Base-by-base conservation (phyloP, 352 stramenopile genomes). In the Aphanomyces astaci region DNA sequence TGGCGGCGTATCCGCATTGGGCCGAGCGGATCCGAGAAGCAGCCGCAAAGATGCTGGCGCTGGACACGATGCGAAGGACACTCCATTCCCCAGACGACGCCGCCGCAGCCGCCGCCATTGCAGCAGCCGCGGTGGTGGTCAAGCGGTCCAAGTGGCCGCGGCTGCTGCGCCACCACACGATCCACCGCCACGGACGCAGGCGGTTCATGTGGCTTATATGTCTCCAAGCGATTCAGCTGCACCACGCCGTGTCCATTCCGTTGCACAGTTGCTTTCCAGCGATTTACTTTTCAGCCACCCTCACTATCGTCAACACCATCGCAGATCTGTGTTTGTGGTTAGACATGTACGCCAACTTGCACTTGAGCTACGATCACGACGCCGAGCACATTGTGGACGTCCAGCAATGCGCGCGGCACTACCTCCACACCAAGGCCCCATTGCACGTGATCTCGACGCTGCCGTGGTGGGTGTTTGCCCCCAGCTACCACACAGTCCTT, bases 1-100 rank as follows among this genome's bases (percentile, higher is more conserved):
- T 55, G 10, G 48, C 48, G 10, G n/a, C 48, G n/a, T 55, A 55
- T 55, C 48, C 48, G n/a, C 48, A 55, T 30, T 55, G 48, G 48
- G 48, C 48, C 10, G n/a, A n/a, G 10, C 10, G 13, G 13, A 7
- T 55, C n/a, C 10, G 22, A 25, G 48, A 55, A 1, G n/a, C 27
- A 11, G 48, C 48, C 10, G n/a, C n/a, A 10, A 55, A 55, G 48
- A 11, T 55, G 48, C 48, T 31, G 19, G 57, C n/a, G 19, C 33
- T 25, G 10, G 27, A 55, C 13, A 31, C 48, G 22, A 49, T n/a
- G 48, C 48, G 48, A 55, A 11, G 48, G 39, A 67, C 55, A 54
- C 27, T 33, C 22, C 24, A 39, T 59, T 13, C 33, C 22, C 25
- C 24, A 54, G 48, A 25, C 13, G 10, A 15, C n/a, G 27, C n/a